Percentiles rank a stretch among this genome's conserved stretches.
Evolutionary conservation across 768 basidiomycete species (phyloP).

Genomic region (Agrocybe pediades): DNA sequence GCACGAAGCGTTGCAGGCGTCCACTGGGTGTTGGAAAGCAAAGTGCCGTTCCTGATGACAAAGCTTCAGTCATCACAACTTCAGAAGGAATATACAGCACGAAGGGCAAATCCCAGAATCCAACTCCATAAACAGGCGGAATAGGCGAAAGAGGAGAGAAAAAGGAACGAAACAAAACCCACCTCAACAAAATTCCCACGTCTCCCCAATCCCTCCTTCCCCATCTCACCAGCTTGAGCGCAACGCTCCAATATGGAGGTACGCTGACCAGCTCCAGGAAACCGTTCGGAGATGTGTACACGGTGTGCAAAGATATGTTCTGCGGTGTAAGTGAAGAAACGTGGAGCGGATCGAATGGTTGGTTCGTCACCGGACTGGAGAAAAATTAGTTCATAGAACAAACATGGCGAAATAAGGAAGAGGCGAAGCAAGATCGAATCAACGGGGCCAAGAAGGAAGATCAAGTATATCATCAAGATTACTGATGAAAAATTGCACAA

Average conservation of each 20-base stretch:
- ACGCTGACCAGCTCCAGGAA: slow-evolving; percentile 58
- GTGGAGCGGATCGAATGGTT: slow-evolving; percentile 62
- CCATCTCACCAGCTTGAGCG: slow-evolving; percentile 73
- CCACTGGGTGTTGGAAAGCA: slow-evolving; percentile 56
- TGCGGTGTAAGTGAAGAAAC: slow-evolving; percentile 48
- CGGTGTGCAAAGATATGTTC: slow-evolving; percentile 55
- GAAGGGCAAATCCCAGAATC: no score
- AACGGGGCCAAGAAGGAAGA: neutral
- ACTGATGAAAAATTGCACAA: no score
- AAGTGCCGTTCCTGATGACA: slow-evolving; percentile 53
- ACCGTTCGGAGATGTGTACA: slow-evolving; percentile 56
- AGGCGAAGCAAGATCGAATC: neutral
- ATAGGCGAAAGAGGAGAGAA: neutral
- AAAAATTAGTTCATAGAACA: neutral
- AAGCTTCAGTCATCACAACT: no score
- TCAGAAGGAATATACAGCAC: no score
- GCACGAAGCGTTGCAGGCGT: slow-evolving; percentile 50
- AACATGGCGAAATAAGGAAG: neutral
- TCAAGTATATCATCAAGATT: neutral
- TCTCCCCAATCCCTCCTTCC: slow-evolving; percentile 62
- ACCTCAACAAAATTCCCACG: slow-evolving; percentile 68
- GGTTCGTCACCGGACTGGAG: slow-evolving; percentile 22
- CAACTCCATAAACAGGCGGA: no score
- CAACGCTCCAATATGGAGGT: slow-evolving; percentile 71
- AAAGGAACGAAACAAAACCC: slow-evolving; percentile 28